A percentile compares a stretch with the other conserved stretches of the same genome.
Conservation (phyloP, 2,329 filamentous ascomycete genomes). For the Ambrosiella beaveri region DNA sequence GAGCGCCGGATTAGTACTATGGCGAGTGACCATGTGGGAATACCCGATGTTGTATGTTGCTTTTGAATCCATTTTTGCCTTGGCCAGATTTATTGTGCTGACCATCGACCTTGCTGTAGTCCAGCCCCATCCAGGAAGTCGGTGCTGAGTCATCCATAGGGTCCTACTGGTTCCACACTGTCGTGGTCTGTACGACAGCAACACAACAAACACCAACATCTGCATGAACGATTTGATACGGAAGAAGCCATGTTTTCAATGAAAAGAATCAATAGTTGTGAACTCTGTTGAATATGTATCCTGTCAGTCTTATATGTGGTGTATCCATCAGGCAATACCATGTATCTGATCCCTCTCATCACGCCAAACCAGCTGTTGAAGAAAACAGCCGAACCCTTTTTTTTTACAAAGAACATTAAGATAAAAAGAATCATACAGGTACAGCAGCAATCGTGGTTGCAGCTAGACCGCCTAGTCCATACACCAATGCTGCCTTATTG, state of each 20-base stretch:
- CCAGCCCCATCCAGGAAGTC: background rate
- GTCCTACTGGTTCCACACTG: background rate
- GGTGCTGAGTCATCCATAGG: background rate
- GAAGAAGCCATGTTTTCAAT: background rate
- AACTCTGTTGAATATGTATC: conserved; percentile 3
- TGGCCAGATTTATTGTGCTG: background rate
- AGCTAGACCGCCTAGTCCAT: background rate
- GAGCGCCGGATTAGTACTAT: too few species aligned
- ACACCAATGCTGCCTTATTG: background rate
- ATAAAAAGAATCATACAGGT: background rate
- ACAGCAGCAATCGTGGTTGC: background rate
- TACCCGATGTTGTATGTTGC: too few species aligned
- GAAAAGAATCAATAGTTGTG: conserved; percentile 1
- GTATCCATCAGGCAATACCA: background rate
- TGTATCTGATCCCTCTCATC: background rate
- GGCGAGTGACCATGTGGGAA: too few species aligned
- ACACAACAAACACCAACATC: background rate
- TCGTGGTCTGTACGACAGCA: background rate
- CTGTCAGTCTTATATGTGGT: background rate
- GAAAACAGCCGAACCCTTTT: background rate
- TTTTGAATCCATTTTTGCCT: too few species aligned
- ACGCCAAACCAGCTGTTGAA: background rate
- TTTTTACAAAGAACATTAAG: background rate
- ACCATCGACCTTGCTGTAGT: background rate
- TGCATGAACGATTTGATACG: background rate